A percentile compares a stretch with the other conserved stretches of the same genome.
These are phyloP conservation scores for Discostella stelligeroides DNA, from an alignment of 108 stramenopile species.

Conservation along the genomic window DNA sequence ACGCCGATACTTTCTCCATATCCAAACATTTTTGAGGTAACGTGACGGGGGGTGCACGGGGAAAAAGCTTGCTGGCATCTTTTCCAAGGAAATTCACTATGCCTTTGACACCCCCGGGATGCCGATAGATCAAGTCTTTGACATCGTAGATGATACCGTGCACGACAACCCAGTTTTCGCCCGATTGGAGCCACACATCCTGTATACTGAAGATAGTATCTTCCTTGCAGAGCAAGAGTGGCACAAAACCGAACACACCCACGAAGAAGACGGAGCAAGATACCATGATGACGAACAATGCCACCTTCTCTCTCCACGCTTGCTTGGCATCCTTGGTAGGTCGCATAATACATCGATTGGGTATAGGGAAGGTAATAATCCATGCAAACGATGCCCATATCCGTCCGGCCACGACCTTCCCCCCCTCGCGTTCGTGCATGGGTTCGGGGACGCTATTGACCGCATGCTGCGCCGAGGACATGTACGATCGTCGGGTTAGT, in stretches of 20 bases:
- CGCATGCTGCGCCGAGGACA: slow-evolving; percentile 28
- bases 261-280: slow-evolving; percentile 54
- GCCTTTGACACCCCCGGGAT: slow-evolving; percentile 60
- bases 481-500: slow-evolving; percentile 38
- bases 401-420: slow-evolving; percentile 21
- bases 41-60: slow-evolving; percentile 51
- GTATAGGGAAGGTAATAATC: slow-evolving; percentile 45
- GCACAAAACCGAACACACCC: slow-evolving; percentile 60
- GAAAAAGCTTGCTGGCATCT: slow-evolving; percentile 58
- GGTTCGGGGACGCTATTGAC: slow-evolving; percentile 44
- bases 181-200: slow-evolving; percentile 53
- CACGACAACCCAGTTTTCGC: slow-evolving; percentile 54
- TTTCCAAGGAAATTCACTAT: slow-evolving; percentile 58
- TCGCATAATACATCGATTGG: slow-evolving; percentile 47
- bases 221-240: slow-evolving; percentile 52
- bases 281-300: slow-evolving; percentile 55
- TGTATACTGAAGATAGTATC: slow-evolving; percentile 38
- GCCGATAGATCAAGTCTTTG: slow-evolving; percentile 53
- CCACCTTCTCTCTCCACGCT: slow-evolving; percentile 62
- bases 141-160: slow-evolving; percentile 58
- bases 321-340: slow-evolving; percentile 54
- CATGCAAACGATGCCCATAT: slow-evolving; percentile 48
- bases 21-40: slow-evolving; percentile 59
- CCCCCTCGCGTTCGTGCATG: slow-evolving; percentile 47
- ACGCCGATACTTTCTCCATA: slow-evolving; percentile 50